Evolutionary conservation across 2,329 filamentous ascomycete genomes (phyloP).

Genomic region (Botrytis fragariae): DNA sequence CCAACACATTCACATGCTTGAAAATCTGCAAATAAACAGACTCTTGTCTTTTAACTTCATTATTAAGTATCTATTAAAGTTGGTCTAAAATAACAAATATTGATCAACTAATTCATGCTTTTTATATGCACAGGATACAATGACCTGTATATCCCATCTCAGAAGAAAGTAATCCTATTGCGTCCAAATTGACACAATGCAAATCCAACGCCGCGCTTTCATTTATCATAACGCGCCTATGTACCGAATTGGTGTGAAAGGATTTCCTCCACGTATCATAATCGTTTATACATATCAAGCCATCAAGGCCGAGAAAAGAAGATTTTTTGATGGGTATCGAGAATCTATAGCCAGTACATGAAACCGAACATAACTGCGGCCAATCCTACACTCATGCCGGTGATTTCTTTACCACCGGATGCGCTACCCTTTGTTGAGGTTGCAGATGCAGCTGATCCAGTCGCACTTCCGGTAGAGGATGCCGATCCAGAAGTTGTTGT

Average conservation of each 20-base stretch:
- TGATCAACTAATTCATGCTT: conserved; percentile 10
- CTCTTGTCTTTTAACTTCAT: neutral
- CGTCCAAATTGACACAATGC: conserved; percentile 6
- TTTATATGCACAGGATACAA: conserved; percentile 1
- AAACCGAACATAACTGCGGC: conserved; percentile 53
- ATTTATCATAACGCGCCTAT: conserved; percentile 30
- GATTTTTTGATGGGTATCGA: neutral
- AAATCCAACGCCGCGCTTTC: conserved; percentile 29
- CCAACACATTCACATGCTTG: neutral
- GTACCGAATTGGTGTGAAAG: conserved; percentile 13
- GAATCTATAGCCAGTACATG: conserved; percentile 48
- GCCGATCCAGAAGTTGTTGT: conserved; percentile 37
- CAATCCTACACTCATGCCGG: conserved; percentile 50
- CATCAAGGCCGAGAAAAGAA: conserved; percentile 17
- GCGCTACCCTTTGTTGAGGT: conserved; percentile 43
- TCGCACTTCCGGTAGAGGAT: conserved; percentile 36
- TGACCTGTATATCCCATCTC: neutral
- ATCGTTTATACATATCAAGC: conserved; percentile 23
- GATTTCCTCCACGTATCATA: conserved; percentile 14
- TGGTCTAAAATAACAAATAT: neutral
- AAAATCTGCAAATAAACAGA: neutral
- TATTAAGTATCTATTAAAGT: conserved; percentile 8
- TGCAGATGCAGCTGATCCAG: conserved; percentile 37
- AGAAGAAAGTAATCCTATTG: neutral
- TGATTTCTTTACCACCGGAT: conserved; percentile 47